Evolutionary conservation across 108 stramenopile genomes (phyloP), one percentile per base, ranked within the genome.

Genomic region (Schizochytrium sp.): DNA sequence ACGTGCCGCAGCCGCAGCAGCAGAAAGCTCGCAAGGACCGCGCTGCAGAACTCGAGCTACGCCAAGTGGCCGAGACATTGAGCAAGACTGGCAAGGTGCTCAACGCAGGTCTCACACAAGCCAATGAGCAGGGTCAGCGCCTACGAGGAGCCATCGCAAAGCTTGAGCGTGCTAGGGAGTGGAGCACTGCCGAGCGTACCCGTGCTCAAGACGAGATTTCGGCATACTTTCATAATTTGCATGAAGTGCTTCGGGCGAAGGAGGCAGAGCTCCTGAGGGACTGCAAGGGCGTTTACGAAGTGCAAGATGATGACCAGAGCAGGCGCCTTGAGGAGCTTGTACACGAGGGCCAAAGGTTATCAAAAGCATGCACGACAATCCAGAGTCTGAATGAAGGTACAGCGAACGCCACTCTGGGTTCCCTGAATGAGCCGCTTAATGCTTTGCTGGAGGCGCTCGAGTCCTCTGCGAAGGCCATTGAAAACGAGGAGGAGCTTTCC

Each of bases 111-210:
- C 76, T 83, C 8, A 53, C 76, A 53, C 76, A 83, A 53, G 76
- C 76, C 10, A 83, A 83, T 55, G 76, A 83, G 76, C 76, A 83
- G 76, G 76, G 76, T 40, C 76, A 83, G 76, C 76, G 76, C 10
- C 76, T 83, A 53, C 47, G 76, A 5, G 76, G 76, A 17, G 76
- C 76, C 50, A 83, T 83, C 53, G 10, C 76, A n/a, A 46, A 53
- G 45, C 76, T 83, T 13, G 76, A 83, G 76, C 76, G 76, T 38
- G 47, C 28, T 19, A 17, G 53, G 38, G 76, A 83, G 28, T 83
- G 76, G 76, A 83, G 76, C 76, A 38, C 76, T 10, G 76, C 76
- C 47, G 76, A 83, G 76, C 76, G 76, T 53, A 83, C 47, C 50
- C 47, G 76, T 38, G 76, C 76, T 0, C 50, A 83, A 28, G 76